phyloP scores from a whole-genome alignment of 257 asterid species.

The Eucommia ulmoides region DNA sequence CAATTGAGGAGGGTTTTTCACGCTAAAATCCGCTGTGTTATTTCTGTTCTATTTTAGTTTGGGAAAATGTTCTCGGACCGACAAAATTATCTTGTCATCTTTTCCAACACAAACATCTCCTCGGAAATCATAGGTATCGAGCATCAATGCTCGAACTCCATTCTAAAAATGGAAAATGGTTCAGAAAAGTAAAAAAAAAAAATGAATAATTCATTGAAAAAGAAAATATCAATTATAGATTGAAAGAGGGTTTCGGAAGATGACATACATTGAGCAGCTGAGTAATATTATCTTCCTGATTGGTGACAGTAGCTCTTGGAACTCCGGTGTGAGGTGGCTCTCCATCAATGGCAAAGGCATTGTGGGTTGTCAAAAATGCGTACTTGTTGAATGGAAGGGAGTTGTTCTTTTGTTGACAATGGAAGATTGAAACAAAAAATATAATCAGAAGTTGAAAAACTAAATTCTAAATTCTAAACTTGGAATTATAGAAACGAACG shows the following conservation, averaged over 20 bases:
- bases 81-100: too few species aligned
- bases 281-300: constrained; percentile 69
- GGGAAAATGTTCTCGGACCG: too few species aligned
- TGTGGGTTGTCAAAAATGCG: constrained; percentile 79
- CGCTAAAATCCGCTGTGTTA: too few species aligned
- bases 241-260: too few species aligned
- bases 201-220: background rate
- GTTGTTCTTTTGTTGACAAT: constrained; percentile 61
- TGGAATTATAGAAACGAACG: too few species aligned
- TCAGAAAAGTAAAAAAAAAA: too few species aligned
- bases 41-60: too few species aligned
- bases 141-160: constrained; percentile 88
- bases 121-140: constrained; percentile 65
- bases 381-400: constrained; percentile 57
- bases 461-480: background rate
- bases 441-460: too few species aligned
- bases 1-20: too few species aligned
- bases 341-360: constrained; percentile 57
- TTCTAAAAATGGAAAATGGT: constrained; percentile 19
- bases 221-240: background rate
- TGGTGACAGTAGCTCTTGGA: constrained; percentile 45
- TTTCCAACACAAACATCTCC: constrained; percentile 71
- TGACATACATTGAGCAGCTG: constrained; percentile 53
- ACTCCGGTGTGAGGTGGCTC: constrained; percentile 31
- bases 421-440: too few species aligned